Percentiles rank a stretch among this genome's conserved stretches.
These are phyloP conservation scores for Nymphaea thermarum DNA, from an alignment of 164 flowering plant species.

Conservation along the genomic window DNA sequence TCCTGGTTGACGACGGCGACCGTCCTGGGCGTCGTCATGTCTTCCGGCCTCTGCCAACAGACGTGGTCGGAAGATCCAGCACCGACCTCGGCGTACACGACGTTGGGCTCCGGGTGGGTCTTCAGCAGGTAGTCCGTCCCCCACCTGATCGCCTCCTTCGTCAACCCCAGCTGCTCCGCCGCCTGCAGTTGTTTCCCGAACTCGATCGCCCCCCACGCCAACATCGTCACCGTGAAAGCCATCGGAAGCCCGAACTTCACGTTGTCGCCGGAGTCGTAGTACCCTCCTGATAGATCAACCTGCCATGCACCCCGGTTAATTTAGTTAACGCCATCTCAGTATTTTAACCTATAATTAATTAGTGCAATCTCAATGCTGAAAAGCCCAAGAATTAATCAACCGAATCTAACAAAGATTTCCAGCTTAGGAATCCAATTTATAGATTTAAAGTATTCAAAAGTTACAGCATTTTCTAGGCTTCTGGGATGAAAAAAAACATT, in stretches of 20 bases:
- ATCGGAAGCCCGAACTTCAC: slow-evolving; percentile 49
- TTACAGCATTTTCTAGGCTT: too few relatives aligned
- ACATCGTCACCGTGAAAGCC: slow-evolving; percentile 44
- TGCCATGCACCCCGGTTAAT: slow-evolving; percentile 1
- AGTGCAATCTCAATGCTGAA: too few relatives aligned
- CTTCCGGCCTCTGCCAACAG: slow-evolving; percentile 74
- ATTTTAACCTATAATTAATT: too few relatives aligned
- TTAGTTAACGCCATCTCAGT: too few relatives aligned
- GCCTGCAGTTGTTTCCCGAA: slow-evolving; percentile 7
- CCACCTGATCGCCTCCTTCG: slow-evolving; percentile 36
- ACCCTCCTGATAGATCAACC: slow-evolving; percentile 46
- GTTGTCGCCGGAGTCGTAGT: slow-evolving; percentile 54
- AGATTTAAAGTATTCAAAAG: too few relatives aligned
- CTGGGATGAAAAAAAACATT: too few relatives aligned
- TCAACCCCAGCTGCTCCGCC: slow-evolving; percentile 16
- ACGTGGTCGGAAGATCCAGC: slow-evolving; percentile 55
- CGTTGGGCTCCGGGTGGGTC: slow-evolving; percentile 30
- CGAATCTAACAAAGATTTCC: too few relatives aligned
- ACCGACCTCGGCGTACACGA: slow-evolving; percentile 52
- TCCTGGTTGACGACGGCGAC: slow-evolving; percentile 25
- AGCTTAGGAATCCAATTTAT: too few relatives aligned
- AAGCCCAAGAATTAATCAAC: too few relatives aligned
- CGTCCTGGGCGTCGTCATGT: slow-evolving; percentile 58
- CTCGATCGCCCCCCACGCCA: slow-evolving; percentile 39
- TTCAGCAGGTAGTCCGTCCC: slow-evolving; percentile 45